A percentile compares a stretch with the other conserved stretches of the same genome.
phyloP scores from a whole-genome alignment of 805 yeast genomes.

The Debaryomyces hansenii region DNA sequence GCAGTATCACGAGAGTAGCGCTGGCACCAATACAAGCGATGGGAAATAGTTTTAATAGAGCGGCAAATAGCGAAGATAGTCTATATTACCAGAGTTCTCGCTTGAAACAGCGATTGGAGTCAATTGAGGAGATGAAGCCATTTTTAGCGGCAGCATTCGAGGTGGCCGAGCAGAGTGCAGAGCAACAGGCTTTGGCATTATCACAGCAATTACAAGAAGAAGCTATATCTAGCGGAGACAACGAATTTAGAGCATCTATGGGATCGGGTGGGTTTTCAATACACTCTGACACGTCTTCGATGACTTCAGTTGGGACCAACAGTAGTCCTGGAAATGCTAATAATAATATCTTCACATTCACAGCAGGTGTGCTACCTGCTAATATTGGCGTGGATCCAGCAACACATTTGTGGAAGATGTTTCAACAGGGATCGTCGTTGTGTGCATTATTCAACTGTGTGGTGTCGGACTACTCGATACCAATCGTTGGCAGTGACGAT shows the following conservation, averaged over 20 bases:
- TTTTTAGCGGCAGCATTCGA: constrained; percentile 63
- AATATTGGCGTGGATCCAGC: constrained; percentile 84
- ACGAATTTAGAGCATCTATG: constrained; percentile 33
- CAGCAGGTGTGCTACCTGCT: constrained; percentile 77
- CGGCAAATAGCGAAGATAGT: constrained; percentile 64
- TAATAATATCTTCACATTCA: constrained; percentile 56
- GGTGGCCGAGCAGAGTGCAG: constrained; percentile 67
- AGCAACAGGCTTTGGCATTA: constrained; percentile 63
- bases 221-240: constrained; percentile 7
- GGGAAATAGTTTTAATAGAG: constrained; percentile 55
- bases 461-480: constrained; percentile 43
- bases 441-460: constrained; percentile 81
- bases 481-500: constrained; percentile 75
- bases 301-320: constrained; percentile 12
- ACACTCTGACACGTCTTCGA: constrained; percentile 31
- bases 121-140: constrained; percentile 67
- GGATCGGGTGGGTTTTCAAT: constrained; percentile 36
- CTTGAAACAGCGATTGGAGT: constrained; percentile 54
- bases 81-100: constrained; percentile 64
- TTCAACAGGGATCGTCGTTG: constrained; percentile 90
- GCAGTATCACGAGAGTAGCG: constrained; percentile 39
- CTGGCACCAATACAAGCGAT: constrained; percentile 48
- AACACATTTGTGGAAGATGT: constrained; percentile 81
- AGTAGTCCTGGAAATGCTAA: constrained; percentile 17
- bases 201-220: constrained; percentile 40